Evolutionary conservation across 2,329 filamentous ascomycete genomes (phyloP).

Genomic region (Chaetomium globosum): DNA sequence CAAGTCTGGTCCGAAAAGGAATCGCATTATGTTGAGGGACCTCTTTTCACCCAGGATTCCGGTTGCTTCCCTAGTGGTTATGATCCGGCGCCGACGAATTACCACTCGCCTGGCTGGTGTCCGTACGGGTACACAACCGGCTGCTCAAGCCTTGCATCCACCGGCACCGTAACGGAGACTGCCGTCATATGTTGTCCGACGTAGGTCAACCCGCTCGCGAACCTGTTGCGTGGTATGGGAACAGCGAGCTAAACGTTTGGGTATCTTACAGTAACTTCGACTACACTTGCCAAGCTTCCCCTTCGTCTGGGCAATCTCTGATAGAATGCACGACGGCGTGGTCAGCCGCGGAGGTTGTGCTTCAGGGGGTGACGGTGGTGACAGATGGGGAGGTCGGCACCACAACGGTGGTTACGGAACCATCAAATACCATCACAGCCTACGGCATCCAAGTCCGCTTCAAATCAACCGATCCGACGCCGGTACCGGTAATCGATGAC

Average conservation of each 20-base stretch:
- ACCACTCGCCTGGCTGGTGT: slow-evolving; percentile 39
- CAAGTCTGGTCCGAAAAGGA: slow-evolving; percentile 32
- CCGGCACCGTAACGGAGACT: slow-evolving; percentile 36
- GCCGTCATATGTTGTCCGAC: slow-evolving; percentile 38
- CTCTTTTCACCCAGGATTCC: slow-evolving; percentile 33
- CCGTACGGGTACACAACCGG: slow-evolving; percentile 38
- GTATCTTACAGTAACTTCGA: slow-evolving; percentile 24
- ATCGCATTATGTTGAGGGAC: slow-evolving; percentile 38
- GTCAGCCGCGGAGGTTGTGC: slow-evolving; percentile 23
- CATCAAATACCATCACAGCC: slow-evolving; percentile 32
- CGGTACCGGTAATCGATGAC: slow-evolving; percentile 6
- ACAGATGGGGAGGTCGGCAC: slow-evolving; percentile 27
- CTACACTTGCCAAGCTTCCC: slow-evolving; percentile 34
- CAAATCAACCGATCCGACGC: slow-evolving; percentile 27
- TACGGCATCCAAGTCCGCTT: slow-evolving; percentile 36
- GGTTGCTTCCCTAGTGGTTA: slow-evolving; percentile 38
- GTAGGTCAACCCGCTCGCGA: slow-evolving; percentile 27
- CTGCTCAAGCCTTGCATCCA: slow-evolving; percentile 34
- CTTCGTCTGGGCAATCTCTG: slow-evolving; percentile 6
- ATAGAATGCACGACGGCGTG: slow-evolving; percentile 38
- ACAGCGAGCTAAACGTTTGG: slow-evolving; percentile 5
- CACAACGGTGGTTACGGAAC: slow-evolving; percentile 23
- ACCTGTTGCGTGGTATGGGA: not conserved
- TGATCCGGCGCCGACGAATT: slow-evolving; percentile 34
- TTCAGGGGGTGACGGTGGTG: slow-evolving; percentile 33